Base-by-base conservation (phyloP, 768 basidiomycete species). In the Mycena metata region DNA sequence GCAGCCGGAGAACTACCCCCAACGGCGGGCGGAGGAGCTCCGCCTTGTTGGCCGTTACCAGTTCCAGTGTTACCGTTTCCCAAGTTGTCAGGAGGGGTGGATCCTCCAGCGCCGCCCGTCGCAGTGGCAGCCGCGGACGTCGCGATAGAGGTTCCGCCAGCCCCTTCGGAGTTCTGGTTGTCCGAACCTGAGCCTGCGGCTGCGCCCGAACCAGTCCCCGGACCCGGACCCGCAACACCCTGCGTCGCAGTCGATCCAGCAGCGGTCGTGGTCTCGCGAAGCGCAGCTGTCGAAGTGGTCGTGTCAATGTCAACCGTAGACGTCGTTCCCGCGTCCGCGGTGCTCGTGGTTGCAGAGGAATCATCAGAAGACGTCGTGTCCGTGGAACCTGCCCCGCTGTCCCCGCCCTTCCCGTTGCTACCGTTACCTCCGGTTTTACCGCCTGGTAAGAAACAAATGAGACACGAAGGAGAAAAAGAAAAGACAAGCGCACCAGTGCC, bases 91-190 rank as follows among this genome's bases (percentile, higher is more conserved):
- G 39, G 15, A 10, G 39, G 2, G 5, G 23, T 50, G 15, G 58
- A 24, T 24, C 50, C 52, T 49, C 30, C 36, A 43, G 62, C 57
- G 9, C 39, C 35, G 9, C 45, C 59, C 35, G 66, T 67, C 46
- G 60, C 7, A 30, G 57, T 9, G 23, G 59, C 39, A 0, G 17
- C 39, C 17, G 58, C 49, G 36, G 50, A 23, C 11, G 55, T 39
- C 39, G 15, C 52, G 13, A 23, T 4, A 4, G 63, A 47, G 3
- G 64, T 33, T 15, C 35, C 55, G 36, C 42, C 51, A 9, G 8
- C 54, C 9, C 23, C 46, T 5, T 15, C 62, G 41, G 23, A 19
- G 42, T 39, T 30, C 52, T 39, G 23, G 16, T 16, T 57, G 23
- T 4, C 55, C 41, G 39, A 19, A 39, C 39, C 39, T 15, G 39